Conservation (phyloP, 2,329 filamentous ascomycete genomes). For the Xylaria sp. region DNA sequence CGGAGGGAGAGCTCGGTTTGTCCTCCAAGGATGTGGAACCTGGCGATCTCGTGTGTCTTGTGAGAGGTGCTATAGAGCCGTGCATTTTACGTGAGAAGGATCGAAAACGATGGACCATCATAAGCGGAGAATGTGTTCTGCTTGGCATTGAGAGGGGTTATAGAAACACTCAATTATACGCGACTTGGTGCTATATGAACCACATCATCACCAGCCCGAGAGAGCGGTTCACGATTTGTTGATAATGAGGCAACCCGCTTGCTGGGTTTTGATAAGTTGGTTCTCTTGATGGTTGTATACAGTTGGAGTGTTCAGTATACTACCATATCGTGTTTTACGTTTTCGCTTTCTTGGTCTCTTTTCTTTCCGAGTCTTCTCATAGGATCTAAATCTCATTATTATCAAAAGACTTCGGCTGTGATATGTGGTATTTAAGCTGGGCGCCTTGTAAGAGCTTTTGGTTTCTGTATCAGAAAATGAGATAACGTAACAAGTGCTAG, state of each 20-base stretch:
- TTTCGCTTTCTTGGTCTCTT: no score
- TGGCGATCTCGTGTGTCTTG: constrained; percentile 15
- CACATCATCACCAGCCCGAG: not conserved
- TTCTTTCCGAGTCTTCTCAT: no score
- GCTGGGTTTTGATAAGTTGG: not conserved
- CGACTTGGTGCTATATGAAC: not conserved
- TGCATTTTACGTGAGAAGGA: constrained; percentile 8
- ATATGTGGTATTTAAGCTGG: no score
- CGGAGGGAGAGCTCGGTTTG: not conserved
- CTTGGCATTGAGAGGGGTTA: not conserved
- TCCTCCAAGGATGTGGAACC: not conserved
- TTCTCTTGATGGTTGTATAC: no score
- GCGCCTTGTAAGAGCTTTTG: no score
- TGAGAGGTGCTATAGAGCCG: constrained; percentile 14
- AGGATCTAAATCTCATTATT: no score
- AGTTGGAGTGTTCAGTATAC: no score
- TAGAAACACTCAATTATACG: not conserved
- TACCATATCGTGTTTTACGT: no score
- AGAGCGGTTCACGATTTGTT: not conserved
- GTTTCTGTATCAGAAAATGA: no score
- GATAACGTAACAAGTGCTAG: no score
- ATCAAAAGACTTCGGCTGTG: no score
- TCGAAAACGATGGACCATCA: not conserved
- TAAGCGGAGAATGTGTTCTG: constrained; percentile 10
- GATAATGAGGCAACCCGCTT: not conserved